Base-by-base conservation (phyloP, 2,329 filamentous ascomycete genomes). In the Aspergillus texensis region DNA sequence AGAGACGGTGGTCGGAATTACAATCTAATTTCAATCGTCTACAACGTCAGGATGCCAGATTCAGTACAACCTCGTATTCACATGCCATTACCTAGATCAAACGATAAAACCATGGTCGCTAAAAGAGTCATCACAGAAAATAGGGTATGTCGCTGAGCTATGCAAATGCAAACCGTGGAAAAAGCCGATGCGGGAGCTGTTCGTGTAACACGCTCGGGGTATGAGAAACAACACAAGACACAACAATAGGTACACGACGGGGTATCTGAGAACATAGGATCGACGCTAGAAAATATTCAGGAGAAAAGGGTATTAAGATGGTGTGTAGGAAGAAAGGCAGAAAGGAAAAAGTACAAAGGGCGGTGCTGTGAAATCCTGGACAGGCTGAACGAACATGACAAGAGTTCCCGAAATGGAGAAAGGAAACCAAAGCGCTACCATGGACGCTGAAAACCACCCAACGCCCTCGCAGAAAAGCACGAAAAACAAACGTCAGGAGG, bases 91-190 rank as follows among this genome's bases (percentile, higher is more conserved):
- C 32, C 52, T 58, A 34, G 36, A 43, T 34, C 19, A 32, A 57
- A 55, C 56, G 58, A 34, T 52, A 60, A 24, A 28, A 36, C 39
- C 16, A n/a, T 41, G 39, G 24, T 19, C 46, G 46, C 46, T 50
- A 50, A n/a, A 28, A n/a, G 21, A 16, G 26, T 45, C 43, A 45
- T 45, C 9, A 45, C 2, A 61, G 52, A 57, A 12, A 39, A 57
- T 45, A 39, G 65, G 67, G 67, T 69, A 69, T 69, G 67, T 65
- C 62, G 65, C 67, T 64, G 57, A 62, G 67, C 67, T 68, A 70
- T 68, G 67, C 68, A 61, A 63, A 60, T 61, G 46, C 50, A 60
- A 65, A 55, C 36, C 58, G 62, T 46, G 54, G 53, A 60, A 63
- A 56, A 62, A 61, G 58, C 52, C 52, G 32, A 55, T 55, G 64